Evolutionary conservation across 306 rosid species (phyloP).

Genomic region (Begonia peltatifolia): DNA sequence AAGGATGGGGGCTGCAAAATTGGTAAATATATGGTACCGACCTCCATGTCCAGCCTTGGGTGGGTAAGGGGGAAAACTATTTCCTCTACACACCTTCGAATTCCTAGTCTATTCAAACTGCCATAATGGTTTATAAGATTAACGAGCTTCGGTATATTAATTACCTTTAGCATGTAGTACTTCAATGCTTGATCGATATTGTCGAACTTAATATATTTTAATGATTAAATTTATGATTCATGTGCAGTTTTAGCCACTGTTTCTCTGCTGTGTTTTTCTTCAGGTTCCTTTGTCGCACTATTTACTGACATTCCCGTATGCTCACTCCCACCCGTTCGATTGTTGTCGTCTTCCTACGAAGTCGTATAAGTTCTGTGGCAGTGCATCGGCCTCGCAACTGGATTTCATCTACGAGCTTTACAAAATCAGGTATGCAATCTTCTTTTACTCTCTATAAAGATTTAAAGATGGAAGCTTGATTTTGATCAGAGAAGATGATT

Average conservation of each 20-base stretch:
- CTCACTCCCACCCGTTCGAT: slow-evolving; percentile 11
- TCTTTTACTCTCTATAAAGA: too few species aligned
- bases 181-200: too few species aligned
- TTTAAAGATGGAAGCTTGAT: too few species aligned
- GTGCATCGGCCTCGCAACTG: slow-evolving; percentile 50
- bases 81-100: slow-evolving; percentile 68
- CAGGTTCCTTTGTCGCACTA: slow-evolving; percentile 63
- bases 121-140: too few species aligned
- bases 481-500: too few species aligned
- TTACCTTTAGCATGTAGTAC: too few species aligned
- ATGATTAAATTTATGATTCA: too few species aligned
- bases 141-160: too few species aligned
- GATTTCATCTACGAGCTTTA: slow-evolving; percentile 42
- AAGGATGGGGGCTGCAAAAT: background rate
- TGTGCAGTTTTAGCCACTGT: slow-evolving; percentile 63
- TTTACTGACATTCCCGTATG: slow-evolving; percentile 74
- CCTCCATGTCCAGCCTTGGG: slow-evolving; percentile 96
- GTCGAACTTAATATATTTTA: too few species aligned
- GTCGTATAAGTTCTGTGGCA: slow-evolving; percentile 22
- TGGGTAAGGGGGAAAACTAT: slow-evolving; percentile 71
- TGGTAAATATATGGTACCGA: slow-evolving; percentile 9
- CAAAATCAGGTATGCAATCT: slow-evolving; percentile 43
- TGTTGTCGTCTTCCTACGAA: slow-evolving; percentile 2
- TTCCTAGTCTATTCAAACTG: too few species aligned
- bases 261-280: slow-evolving; percentile 71